These are phyloP conservation scores for Biscogniauxia marginata DNA, from an alignment of 2,329 filamentous ascomycete genomes.

Conservation along the genomic window DNA sequence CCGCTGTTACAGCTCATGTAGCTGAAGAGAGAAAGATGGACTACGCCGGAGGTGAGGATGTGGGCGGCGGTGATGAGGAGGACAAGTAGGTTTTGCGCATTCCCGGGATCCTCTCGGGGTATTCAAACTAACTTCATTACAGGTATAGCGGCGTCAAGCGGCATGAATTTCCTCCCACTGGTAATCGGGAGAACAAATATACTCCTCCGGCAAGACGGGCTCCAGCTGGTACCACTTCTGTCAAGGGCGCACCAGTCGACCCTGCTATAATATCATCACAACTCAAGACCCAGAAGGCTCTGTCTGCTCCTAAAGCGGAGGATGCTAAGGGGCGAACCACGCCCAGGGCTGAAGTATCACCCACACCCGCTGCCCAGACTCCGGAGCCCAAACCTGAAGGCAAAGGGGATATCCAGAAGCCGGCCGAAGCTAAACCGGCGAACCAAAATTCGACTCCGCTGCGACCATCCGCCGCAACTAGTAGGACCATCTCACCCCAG, in stretches of 20 bases:
- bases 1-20: conserved; percentile 74
- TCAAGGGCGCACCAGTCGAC: conserved; percentile 76
- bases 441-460: conserved; percentile 28
- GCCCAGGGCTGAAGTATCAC: conserved; percentile 24
- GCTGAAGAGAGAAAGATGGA: conserved; percentile 84
- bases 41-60: conserved; percentile 60
- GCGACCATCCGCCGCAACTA: conserved; percentile 38
- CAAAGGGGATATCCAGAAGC: conserved; percentile 30
- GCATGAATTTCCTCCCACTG: conserved; percentile 64
- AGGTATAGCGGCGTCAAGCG: conserved; percentile 92
- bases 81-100: conserved; percentile 65
- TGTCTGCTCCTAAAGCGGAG: conserved; percentile 36
- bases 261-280: conserved; percentile 91
- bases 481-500: conserved; percentile 42
- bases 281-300: conserved; percentile 52
- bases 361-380: conserved; percentile 29
- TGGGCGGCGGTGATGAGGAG: conserved; percentile 79
- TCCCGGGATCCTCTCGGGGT: background rate
- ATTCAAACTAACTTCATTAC: conserved; percentile 15
- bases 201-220: conserved; percentile 86
- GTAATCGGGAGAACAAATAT: conserved; percentile 66
- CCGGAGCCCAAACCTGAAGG: conserved; percentile 34
- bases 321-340: conserved; percentile 31
- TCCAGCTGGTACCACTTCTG: conserved; percentile 69
- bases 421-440: conserved; percentile 23